phyloP scores from a whole-genome alignment of 2,329 filamentous ascomycete species.

The Sporothrix mexicana region DNA sequence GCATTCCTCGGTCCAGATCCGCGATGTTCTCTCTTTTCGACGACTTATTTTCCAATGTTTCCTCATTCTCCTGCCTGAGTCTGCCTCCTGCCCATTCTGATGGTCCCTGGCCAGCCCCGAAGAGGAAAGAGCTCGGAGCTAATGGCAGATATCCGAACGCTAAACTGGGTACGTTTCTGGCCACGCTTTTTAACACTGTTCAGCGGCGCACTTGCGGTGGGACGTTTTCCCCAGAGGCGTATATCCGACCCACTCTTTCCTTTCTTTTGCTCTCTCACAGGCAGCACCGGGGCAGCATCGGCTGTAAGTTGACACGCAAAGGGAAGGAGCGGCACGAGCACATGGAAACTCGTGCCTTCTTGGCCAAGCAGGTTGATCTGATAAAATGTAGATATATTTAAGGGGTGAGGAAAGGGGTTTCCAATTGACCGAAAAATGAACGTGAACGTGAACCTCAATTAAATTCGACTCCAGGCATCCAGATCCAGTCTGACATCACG shows the following conservation, averaged over 20 bases:
- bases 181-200: neutral
- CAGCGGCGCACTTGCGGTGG: slow-evolving; percentile 7
- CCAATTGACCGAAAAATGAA: neutral
- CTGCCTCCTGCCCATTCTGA: neutral
- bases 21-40: neutral
- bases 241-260: slow-evolving; percentile 17
- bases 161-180: slow-evolving; percentile 12
- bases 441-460: too few species aligned
- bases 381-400: neutral
- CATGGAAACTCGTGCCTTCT: neutral
- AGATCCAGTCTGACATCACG: too few species aligned
- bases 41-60: neutral
- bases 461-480: neutral
- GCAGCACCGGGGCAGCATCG: neutral
- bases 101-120: neutral
- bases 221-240: slow-evolving; percentile 29
- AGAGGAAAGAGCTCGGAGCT: slow-evolving; percentile 28
- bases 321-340: neutral
- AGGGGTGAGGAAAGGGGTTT: neutral
- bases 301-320: slow-evolving; percentile 19
- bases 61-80: neutral
- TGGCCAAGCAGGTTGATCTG: neutral
- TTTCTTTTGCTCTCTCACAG: neutral
- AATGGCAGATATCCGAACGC: slow-evolving; percentile 22
- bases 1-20: neutral